phyloP scores from a whole-genome alignment of 495 filamentous ascomycete genomes.

The Podospora pseudopauciseta region DNA sequence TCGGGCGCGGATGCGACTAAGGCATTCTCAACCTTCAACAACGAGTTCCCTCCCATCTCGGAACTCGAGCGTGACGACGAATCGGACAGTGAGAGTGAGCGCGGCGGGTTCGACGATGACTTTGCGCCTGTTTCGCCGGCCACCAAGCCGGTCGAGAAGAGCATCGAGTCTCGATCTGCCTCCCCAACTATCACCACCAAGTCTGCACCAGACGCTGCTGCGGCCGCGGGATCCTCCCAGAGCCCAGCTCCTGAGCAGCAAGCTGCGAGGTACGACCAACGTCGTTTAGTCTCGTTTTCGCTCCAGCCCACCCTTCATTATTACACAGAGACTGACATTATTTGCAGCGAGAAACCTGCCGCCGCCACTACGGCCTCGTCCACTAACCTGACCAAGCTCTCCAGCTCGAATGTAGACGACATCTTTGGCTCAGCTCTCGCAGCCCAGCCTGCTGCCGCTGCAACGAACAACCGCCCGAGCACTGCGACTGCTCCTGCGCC shows the following conservation, averaged over 20 bases:
- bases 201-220: constrained; percentile 14
- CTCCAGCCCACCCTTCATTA: constrained; percentile 1
- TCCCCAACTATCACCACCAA: constrained; percentile 26
- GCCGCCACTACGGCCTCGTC: constrained; percentile 15
- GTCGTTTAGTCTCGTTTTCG: constrained; percentile 9
- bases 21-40: constrained; percentile 45
- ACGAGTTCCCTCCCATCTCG: constrained; percentile 93
- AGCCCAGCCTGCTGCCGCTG: constrained; percentile 5
- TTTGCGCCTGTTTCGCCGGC: constrained; percentile 73
- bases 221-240: constrained; percentile 8
- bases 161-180: constrained; percentile 23
- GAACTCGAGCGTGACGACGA: constrained; percentile 75
- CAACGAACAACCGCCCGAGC: constrained; percentile 15
- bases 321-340: constrained; percentile 12
- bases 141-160: constrained; percentile 33
- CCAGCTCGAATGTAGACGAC: constrained; percentile 28
- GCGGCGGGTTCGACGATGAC: constrained; percentile 86
- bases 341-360: constrained; percentile 29
- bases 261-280: constrained; percentile 27
- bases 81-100: constrained; percentile 70
- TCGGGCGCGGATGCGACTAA: constrained; percentile 32
- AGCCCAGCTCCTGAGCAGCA: constrained; percentile 24
- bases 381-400: constrained; percentile 17
- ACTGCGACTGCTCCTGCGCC: constrained; percentile 22
- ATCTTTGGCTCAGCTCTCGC: constrained; percentile 31